A percentile compares a stretch with the other conserved stretches of the same genome.
These are phyloP conservation scores for Gnetum montanum DNA, from an alignment of 75 land plant species.

Conservation along the genomic window DNA sequence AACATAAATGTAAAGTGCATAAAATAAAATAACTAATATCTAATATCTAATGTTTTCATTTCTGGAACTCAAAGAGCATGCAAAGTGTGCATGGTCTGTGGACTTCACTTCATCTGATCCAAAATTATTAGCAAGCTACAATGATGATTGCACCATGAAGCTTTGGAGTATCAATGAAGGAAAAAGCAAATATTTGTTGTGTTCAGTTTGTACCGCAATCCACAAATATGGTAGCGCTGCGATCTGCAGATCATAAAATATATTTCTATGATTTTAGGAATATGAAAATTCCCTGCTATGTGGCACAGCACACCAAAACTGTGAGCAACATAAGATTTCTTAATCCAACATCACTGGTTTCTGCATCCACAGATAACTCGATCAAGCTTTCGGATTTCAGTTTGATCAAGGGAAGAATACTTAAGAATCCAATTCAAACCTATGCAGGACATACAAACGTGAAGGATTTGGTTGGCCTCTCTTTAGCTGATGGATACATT, in stretches of 20 bases:
- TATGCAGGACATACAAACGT: slow-evolving; percentile 67
- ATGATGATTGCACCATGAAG: slow-evolving; percentile 78
- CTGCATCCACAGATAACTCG: slow-evolving; percentile 74
- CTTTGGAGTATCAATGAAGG: slow-evolving; percentile 85
- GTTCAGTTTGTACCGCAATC: slow-evolving; percentile 66
- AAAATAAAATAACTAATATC: no score
- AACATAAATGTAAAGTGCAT: no score
- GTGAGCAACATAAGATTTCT: slow-evolving; percentile 78
- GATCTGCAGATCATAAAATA: slow-evolving; percentile 74
- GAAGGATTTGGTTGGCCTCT: slow-evolving; percentile 85
- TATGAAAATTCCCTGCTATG: slow-evolving; percentile 37
- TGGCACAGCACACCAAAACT: slow-evolving; percentile 55
- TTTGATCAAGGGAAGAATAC: slow-evolving; percentile 29
- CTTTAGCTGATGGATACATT: slow-evolving; percentile 70
- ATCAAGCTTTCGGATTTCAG: slow-evolving; percentile 81
- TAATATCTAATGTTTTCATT: no score
- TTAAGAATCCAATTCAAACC: slow-evolving; percentile 45
- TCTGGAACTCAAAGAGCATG: slow-evolving; percentile 80
- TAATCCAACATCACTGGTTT: slow-evolving; percentile 50
- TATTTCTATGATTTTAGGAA: slow-evolving; percentile 79
- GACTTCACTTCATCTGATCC: slow-evolving; percentile 80
- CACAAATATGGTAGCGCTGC: slow-evolving; percentile 51
- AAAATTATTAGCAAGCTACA: slow-evolving; percentile 59
- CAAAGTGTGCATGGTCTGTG: slow-evolving; percentile 70
- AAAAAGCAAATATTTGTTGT: slow-evolving; percentile 80